phyloP scores from a whole-genome alignment of 139 green algal species.

The Astrephomene gubernaculifera region DNA sequence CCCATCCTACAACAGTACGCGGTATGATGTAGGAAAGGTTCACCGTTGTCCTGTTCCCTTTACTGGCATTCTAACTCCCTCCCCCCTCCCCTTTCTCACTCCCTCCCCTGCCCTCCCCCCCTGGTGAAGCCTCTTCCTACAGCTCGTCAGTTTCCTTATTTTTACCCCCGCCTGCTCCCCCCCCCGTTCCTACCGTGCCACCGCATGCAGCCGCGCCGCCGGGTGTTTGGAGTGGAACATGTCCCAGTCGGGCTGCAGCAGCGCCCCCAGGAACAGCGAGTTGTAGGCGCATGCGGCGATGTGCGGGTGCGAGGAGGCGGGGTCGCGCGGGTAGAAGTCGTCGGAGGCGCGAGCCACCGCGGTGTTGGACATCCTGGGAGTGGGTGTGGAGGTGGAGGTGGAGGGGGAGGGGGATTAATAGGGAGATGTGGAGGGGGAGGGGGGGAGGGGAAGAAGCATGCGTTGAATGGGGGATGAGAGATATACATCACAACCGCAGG shows the following conservation, averaged over 20 bases:
- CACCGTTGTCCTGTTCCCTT: no score
- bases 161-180: constrained; percentile 47
- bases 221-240: constrained; percentile 80
- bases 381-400: not conserved
- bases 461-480: not conserved
- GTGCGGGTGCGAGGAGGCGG: constrained; percentile 86
- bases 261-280: constrained; percentile 75
- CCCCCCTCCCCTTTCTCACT: not conserved
- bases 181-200: constrained; percentile 51
- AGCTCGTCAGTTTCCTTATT: no score
- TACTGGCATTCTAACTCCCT: not conserved
- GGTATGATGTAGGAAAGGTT: no score
- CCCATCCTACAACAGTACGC: no score
- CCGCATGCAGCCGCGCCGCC: constrained; percentile 66
- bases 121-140: no score
- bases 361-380: constrained; percentile 85
- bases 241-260: constrained; percentile 86
- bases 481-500: no score
- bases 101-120: not conserved
- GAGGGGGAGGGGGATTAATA: not conserved
- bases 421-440: no score
- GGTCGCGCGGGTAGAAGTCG: constrained; percentile 87
- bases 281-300: constrained; percentile 93
- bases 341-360: constrained; percentile 90
- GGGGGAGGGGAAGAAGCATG: not conserved